A percentile compares a stretch with the other conserved stretches of the same genome.
Conservation (phyloP, 176 grass and related monocot genomes). For the Aegilops tauschii region DNA sequence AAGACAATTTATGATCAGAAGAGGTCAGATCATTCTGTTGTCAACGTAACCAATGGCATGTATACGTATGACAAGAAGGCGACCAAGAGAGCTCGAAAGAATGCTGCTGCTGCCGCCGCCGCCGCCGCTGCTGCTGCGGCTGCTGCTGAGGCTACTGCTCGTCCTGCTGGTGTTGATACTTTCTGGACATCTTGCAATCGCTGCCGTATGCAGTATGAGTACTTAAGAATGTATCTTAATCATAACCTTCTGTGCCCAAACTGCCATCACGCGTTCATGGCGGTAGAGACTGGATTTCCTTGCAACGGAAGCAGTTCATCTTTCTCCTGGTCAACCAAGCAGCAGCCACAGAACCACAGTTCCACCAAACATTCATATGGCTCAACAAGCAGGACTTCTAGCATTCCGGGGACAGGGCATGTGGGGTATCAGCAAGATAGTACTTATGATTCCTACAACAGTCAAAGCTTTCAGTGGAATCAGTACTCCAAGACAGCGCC, state of each 20-base stretch:
- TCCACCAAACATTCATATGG: constrained; percentile 55
- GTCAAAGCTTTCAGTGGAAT: constrained; percentile 57
- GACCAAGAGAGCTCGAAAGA: constrained; percentile 67
- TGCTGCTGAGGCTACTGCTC: constrained; percentile 41
- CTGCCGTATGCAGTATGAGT: constrained; percentile 97
- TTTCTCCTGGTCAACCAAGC: constrained; percentile 59
- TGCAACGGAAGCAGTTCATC: constrained; percentile 60
- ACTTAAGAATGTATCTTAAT: constrained; percentile 83
- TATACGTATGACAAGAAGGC: constrained; percentile 66
- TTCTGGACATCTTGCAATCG: constrained; percentile 93
- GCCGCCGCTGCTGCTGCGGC: neutral
- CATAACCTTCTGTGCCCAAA: constrained; percentile 92
- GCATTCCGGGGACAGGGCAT: constrained; percentile 48
- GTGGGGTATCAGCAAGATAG: constrained; percentile 52
- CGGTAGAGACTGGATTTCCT: constrained; percentile 76
- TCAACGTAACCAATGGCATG: constrained; percentile 53
- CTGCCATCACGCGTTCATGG: constrained; percentile 85
- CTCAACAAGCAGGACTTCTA: constrained; percentile 45
- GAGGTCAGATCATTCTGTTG: constrained; percentile 56
- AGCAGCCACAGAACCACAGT: constrained; percentile 41
- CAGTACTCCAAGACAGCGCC: constrained; percentile 43
- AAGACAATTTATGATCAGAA: constrained; percentile 79
- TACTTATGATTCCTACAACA: constrained; percentile 64
- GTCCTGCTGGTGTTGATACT: constrained; percentile 47
- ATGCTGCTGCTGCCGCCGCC: constrained; percentile 21